Conservation (phyloP, 2,329 filamentous ascomycete genomes). For the Calonectria pseudoreteaudii region DNA sequence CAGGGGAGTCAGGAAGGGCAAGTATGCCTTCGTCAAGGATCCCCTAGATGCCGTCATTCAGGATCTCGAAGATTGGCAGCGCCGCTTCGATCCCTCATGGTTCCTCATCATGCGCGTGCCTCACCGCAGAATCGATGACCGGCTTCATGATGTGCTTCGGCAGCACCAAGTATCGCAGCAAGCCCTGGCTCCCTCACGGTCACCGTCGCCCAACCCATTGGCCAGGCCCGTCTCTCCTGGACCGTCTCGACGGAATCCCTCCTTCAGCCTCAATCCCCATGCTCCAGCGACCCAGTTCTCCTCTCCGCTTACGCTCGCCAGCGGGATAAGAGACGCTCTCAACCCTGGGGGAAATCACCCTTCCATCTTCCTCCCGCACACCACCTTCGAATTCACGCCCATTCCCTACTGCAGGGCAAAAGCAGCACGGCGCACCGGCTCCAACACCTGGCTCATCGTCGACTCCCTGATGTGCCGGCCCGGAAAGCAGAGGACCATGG, state of each 20-base stretch:
- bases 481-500: not conserved
- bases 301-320: conserved; percentile 6
- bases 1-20: not conserved
- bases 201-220: not conserved
- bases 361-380: conserved; percentile 12
- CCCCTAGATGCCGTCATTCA: conserved; percentile 5
- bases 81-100: conserved; percentile 19
- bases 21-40: conserved; percentile 15
- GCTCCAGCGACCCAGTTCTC: not conserved
- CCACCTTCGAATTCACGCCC: not conserved
- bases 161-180: not conserved
- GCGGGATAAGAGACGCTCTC: conserved; percentile 12
- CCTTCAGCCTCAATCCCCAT: not conserved
- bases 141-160: not conserved
- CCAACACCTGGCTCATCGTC: conserved; percentile 15
- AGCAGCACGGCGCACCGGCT: not conserved
- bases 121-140: conserved; percentile 1
- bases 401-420: conserved; percentile 18
- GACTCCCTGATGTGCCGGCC: conserved; percentile 10
- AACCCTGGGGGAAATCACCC: not conserved
- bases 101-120: conserved; percentile 20
- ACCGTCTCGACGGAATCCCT: not conserved
- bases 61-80: conserved; percentile 18
- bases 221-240: not conserved
- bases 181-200: not conserved